Evolutionary conservation across 2,329 filamentous ascomycete genomes (phyloP).

Genomic region (Paramyrothecium sp.): DNA sequence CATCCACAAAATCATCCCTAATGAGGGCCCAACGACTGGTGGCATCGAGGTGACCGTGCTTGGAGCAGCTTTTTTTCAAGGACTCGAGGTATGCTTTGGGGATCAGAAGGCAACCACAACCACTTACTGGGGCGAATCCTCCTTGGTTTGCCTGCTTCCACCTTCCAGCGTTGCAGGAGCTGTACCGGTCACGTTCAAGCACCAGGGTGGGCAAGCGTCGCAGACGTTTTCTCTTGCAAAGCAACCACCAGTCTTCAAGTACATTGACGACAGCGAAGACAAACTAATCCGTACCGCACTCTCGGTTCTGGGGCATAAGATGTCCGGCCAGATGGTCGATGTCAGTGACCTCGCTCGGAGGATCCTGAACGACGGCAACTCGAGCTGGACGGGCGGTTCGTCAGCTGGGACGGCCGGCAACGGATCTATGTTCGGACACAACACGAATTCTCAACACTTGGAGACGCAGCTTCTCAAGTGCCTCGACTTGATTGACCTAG

Average conservation of each 20-base stretch:
- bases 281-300: constrained; percentile 67
- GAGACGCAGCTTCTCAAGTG: constrained; percentile 70
- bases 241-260: constrained; percentile 62
- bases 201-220: constrained; percentile 40
- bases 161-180: constrained; percentile 65
- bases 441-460: constrained; percentile 45
- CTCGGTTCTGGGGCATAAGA: constrained; percentile 62
- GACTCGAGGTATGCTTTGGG: constrained; percentile 82
- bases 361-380: constrained; percentile 51
- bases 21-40: constrained; percentile 76
- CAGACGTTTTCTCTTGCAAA: constrained; percentile 34
- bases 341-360: constrained; percentile 60
- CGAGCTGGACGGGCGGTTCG: constrained; percentile 45
- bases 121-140: constrained; percentile 77
- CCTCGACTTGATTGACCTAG: constrained; percentile 76
- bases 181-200: constrained; percentile 69
- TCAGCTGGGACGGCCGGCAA: constrained; percentile 37
- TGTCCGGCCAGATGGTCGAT: constrained; percentile 62
- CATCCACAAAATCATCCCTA: constrained; percentile 81
- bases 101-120: constrained; percentile 63
- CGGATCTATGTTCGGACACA: constrained; percentile 42
- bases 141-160: constrained; percentile 76
- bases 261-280: constrained; percentile 69
- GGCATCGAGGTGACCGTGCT: constrained; percentile 86
- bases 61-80: constrained; percentile 75